These are phyloP conservation scores for Parathielavia appendiculata DNA, from an alignment of 495 filamentous ascomycete species.

Conservation along the genomic window DNA sequence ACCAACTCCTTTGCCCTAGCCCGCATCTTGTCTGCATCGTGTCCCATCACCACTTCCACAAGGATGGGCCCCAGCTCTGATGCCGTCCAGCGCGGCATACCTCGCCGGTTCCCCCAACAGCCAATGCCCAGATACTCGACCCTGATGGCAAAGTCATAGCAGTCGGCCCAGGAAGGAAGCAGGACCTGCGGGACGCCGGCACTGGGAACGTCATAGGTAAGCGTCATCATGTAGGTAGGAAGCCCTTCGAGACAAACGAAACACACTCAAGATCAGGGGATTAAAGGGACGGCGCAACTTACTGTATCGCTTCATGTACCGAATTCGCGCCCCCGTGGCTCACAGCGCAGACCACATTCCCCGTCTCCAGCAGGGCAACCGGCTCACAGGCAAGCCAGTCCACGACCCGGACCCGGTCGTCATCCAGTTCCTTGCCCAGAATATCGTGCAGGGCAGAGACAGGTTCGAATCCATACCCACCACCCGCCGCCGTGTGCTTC, in stretches of 20 bases:
- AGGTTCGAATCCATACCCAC: constrained; percentile 31
- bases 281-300: too few species aligned
- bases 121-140: constrained; percentile 50
- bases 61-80: constrained; percentile 7
- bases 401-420: not conserved
- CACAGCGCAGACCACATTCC: constrained; percentile 36
- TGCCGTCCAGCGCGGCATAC: constrained; percentile 3
- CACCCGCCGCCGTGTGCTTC: not conserved
- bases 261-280: too few species aligned
- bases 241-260: too few species aligned
- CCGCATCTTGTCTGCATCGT: not conserved
- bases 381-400: constrained; percentile 33
- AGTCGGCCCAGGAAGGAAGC: constrained; percentile 51
- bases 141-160: constrained; percentile 49
- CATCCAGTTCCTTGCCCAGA: not conserved
- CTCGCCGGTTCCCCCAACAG: constrained; percentile 40
- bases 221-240: too few species aligned
- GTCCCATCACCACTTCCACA: constrained; percentile 1
- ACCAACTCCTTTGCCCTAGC: not conserved
- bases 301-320: constrained; percentile 26
- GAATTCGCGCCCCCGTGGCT: constrained; percentile 46
- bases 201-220: constrained; percentile 24
- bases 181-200: constrained; percentile 48
- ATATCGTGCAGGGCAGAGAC: not conserved
- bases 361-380: constrained; percentile 34